These are phyloP conservation scores for Colletotrichum camelliae DNA, from an alignment of 2,329 filamentous ascomycete species.

Conservation along the genomic window DNA sequence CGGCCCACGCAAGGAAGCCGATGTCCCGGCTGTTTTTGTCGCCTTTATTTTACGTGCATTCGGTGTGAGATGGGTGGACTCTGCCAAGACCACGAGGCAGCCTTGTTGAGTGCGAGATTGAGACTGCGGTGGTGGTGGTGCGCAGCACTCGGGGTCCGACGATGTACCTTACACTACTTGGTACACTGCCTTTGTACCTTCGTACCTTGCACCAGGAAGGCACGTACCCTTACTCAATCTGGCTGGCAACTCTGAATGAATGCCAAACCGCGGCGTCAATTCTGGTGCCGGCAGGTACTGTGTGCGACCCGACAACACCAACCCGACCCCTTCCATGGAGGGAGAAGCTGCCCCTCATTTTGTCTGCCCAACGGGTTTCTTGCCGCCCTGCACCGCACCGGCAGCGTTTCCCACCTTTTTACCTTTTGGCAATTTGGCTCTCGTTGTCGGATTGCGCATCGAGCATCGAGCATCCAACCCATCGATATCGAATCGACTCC, in stretches of 20 bases:
- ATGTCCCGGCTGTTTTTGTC: background rate
- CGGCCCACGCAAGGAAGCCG: constrained; percentile 17
- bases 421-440: background rate
- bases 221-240: background rate
- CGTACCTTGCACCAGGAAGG: background rate
- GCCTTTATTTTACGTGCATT: background rate
- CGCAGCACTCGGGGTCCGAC: constrained; percentile 5
- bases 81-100: constrained; percentile 5
- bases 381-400: background rate
- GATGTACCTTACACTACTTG: background rate
- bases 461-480: background rate
- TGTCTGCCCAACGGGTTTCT: background rate
- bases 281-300: background rate
- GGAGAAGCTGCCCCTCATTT: background rate
- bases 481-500: background rate
- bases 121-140: background rate
- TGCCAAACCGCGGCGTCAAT: background rate
- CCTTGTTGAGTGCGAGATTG: background rate
- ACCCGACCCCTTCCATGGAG: background rate
- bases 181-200: background rate
- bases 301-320: background rate
- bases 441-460: background rate
- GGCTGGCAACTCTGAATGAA: background rate
- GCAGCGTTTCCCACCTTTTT: background rate
- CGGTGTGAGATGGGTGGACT: background rate